Percentiles rank a stretch among this genome's conserved stretches.
phyloP scores from a whole-genome alignment of 208 protist genomes.

The Porcisia hertigi region DNA sequence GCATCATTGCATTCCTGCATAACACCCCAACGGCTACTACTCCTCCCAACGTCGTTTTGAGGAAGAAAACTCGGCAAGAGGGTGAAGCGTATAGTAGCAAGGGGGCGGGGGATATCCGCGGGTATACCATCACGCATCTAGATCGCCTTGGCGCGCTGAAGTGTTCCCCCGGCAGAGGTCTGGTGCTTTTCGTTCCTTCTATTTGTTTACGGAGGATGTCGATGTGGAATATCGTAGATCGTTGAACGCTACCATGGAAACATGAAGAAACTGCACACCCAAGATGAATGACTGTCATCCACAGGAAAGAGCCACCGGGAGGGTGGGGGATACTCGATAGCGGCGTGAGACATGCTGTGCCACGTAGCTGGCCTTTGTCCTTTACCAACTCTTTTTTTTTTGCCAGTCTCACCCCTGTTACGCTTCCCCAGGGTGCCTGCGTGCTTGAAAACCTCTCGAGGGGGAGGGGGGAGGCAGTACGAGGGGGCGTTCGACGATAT shows the following conservation, averaged over 20 bases:
- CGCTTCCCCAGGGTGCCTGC: neutral
- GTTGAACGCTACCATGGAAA: neutral
- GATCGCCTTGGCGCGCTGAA: neutral
- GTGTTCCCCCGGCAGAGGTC: neutral
- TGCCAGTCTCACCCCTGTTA: neutral
- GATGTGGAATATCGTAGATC: slow-evolving; percentile 5
- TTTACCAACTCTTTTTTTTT: neutral
- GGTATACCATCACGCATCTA: neutral
- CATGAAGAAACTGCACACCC: neutral
- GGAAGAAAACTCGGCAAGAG: neutral
- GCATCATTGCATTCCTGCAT: neutral
- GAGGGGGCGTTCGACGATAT: too few relatives aligned
- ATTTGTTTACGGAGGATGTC: neutral
- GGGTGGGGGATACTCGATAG: neutral
- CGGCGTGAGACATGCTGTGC: neutral
- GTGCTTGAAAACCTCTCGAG: too few relatives aligned
- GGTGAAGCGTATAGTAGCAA: neutral
- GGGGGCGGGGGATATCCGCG: too few relatives aligned
- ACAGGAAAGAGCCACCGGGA: neutral
- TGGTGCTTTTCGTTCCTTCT: slow-evolving; percentile 1
- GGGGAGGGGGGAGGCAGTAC: too few relatives aligned
- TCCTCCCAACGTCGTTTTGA: too few relatives aligned
- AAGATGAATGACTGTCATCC: neutral
- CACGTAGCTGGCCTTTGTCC: neutral
- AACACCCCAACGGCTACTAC: neutral